Base-by-base conservation (phyloP, 345 rosid species). In the Luvunga scandens region DNA sequence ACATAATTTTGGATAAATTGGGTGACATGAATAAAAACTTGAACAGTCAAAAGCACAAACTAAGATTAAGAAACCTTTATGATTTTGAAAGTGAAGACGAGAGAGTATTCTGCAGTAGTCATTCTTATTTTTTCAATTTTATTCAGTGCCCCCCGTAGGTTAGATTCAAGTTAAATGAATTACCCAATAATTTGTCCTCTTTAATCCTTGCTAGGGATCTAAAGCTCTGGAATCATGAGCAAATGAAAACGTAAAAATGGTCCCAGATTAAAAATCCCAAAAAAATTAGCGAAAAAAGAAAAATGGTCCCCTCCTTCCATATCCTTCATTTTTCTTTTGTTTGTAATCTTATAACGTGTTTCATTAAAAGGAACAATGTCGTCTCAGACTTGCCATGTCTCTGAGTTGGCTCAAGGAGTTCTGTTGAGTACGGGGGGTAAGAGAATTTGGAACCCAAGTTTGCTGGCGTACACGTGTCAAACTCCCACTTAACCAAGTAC, bases 311-410 rank as follows among this genome's bases (percentile, higher is more conserved):
- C 83, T 59, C 55, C 81, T 60, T 50, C 56, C 39, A 8, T 33
- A 34, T 22, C 53, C 34, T 45, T 57, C 12, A 60, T 27, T 19
- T 57, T n/a, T 27, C 60, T n/a, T 31, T 57, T 1, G 42, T 67
- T 81, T 69, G 74, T 34, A 62, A 67, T 55, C 79, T 72, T 60
- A 72, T 45, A 63, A 25, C 28, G 38, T 85, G 90, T 87, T 87
- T 85, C 88, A 85, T 87, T 85, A 85, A 85, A 87, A 83, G 87
- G 71, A 87, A 82, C 87, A 85, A 57, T 66, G 75, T 71, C 60
- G 80, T 74, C 71, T 53, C 84, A 64, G 79, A 67, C 73, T 78
- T 74, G 18, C 19, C 63, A 30, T 61, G 82, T 82, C 80, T 71
- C 83, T 25, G 80, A 38, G 77, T 57, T 80, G 22, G 67, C 78